Evolutionary conservation across 805 yeast genomes (phyloP).

Genomic region (Ogataea methylovora): DNA sequence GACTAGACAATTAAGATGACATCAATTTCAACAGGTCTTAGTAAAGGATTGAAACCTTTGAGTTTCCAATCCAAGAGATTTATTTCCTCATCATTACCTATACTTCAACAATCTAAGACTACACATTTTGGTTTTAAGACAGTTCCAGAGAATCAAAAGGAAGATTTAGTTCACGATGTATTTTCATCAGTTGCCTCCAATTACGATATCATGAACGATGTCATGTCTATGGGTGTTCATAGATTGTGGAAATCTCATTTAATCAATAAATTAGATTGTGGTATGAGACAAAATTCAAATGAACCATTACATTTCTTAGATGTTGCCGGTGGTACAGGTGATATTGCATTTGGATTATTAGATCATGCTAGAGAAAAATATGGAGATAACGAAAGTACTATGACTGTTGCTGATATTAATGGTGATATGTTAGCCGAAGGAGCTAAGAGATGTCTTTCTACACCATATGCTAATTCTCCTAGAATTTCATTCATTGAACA

Average conservation of each 20-base stretch:
- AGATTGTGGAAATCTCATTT: conserved; percentile 92
- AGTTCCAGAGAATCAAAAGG: conserved; percentile 74
- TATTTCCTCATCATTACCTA: too few relatives aligned
- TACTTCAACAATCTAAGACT: conserved; percentile 28
- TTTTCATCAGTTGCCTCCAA: conserved; percentile 92
- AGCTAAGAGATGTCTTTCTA: conserved; percentile 54
- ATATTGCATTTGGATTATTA: conserved; percentile 89
- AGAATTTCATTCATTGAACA: conserved; percentile 81
- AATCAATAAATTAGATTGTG: conserved; percentile 84
- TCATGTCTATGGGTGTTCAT: conserved; percentile 93
- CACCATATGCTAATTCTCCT: conserved; percentile 57
- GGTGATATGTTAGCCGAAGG: conserved; percentile 96
- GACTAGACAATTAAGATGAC: too few relatives aligned
- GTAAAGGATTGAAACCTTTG: too few relatives aligned
- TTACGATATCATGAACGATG: conserved; percentile 96
- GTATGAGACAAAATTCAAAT: conserved; percentile 72
- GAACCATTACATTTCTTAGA: conserved; percentile 83
- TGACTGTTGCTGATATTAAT: conserved; percentile 93
- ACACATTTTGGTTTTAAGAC: conserved; percentile 93
- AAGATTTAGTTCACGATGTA: conserved; percentile 74
- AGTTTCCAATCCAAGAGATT: too few relatives aligned
- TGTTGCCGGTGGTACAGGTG: conserved; percentile 99
- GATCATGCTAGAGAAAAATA: conserved; percentile 81
- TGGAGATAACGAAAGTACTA: conserved; percentile 66
- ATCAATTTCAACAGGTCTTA: too few relatives aligned